A percentile compares a stretch with the other conserved stretches of the same genome.
Conservation (phyloP, 257 asterid species). For the Solanum gracilifrons region DNA sequence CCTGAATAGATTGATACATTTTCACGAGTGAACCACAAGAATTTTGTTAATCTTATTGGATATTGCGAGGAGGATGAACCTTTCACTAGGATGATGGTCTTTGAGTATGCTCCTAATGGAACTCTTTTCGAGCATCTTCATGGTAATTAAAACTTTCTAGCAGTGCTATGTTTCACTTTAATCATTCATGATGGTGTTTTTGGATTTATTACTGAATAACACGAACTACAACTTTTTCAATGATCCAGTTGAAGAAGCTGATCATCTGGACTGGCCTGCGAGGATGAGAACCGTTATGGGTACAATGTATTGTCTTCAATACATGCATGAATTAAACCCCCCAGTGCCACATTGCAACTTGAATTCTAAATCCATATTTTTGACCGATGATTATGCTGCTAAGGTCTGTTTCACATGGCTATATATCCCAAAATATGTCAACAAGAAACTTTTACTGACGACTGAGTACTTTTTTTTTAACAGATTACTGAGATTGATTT, state of each 20-base stretch:
- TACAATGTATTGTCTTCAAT: slow-evolving; percentile 63
- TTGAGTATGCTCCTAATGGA: slow-evolving; percentile 90
- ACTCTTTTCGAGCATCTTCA: slow-evolving; percentile 85
- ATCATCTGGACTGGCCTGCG: slow-evolving; percentile 78
- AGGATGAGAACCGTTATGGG: slow-evolving; percentile 74
- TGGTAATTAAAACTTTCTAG: slow-evolving; percentile 24
- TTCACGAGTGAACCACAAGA: slow-evolving; percentile 67
- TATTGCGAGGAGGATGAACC: slow-evolving; percentile 69
- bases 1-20: slow-evolving; percentile 17
- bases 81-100: slow-evolving; percentile 80
- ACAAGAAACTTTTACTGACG: not conserved
- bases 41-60: slow-evolving; percentile 70
- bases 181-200: not conserved
- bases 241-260: slow-evolving; percentile 65
- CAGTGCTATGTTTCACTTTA: not conserved
- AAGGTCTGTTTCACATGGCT: slow-evolving; percentile 27
- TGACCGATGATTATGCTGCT: slow-evolving; percentile 93
- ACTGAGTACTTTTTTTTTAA: not conserved
- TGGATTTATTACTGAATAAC: not conserved
- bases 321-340: slow-evolving; percentile 70
- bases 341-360: slow-evolving; percentile 57
- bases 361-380: slow-evolving; percentile 54
- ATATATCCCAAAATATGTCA: not conserved
- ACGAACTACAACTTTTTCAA: not conserved
- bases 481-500: slow-evolving; percentile 13